Base-by-base conservation (phyloP, 192 early-diverging fungal species). In the Funneliformis mosseae region DNA sequence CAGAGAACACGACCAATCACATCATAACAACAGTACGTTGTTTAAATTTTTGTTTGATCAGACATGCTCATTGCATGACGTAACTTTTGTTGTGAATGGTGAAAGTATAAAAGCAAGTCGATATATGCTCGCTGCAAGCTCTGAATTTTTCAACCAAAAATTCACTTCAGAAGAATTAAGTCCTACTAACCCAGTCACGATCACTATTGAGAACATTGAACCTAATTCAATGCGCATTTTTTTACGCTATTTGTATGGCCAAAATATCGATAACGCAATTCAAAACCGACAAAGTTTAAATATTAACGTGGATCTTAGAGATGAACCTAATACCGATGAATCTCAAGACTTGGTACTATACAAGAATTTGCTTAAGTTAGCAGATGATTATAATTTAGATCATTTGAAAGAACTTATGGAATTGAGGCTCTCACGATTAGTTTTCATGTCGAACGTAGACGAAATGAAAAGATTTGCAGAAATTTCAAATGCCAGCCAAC, bases 211-310 rank as follows among this genome's bases (percentile, higher is more conserved):
- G 33, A 21, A 63, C 4, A 41, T 76, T 38, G 38, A 10, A 12
- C 25, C 59, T 9, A 59, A 23, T 7, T 76, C 74, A 14, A 5
- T 76, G 14, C 28, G 23, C 10, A 39, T 76, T 1, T 76, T 76
- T 4, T 62, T 76, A 33, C 50, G 59, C 12, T 76, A 62, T 23
- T 12, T 76, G n/a, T 63, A 76, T 61, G 74, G 74, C 4, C 50
- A 62, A 21, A 62, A 27, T 59, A 76, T 76, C 6, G 59, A 76
- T 62, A 4, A 76, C 21, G 74, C 55, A 27, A 76, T 76, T 60
- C n/a, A 39, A 33, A 39, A 42, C 45, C 7, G 25, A 0, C 62
- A 8, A 63, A 63, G 62, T 8, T 28, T 28, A 64, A 64, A 64
- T 64, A 16, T 16, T 6, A 18, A 55, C 6, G 50, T 21, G 14